Evolutionary conservation across 192 early-diverging fungal species (phyloP), one percentile per base, ranked within the genome.

Genomic region (Podila minutissima): DNA sequence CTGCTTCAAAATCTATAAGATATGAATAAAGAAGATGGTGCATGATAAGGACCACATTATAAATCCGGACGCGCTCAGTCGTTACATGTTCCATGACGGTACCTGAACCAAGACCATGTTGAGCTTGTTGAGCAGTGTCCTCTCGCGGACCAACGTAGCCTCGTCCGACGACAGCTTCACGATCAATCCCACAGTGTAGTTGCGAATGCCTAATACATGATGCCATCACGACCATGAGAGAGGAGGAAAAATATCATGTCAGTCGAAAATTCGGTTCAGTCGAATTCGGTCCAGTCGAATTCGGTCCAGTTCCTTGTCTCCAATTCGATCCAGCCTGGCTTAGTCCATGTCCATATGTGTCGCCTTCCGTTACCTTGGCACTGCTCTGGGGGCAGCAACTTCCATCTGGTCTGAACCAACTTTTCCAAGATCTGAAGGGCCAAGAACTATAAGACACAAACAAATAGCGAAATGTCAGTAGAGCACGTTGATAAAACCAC

Each of bases 71-170:
- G 41, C 15, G 15, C 15, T 46, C 41, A 17, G 13, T 46, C 15
- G 41, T 15, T 46, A 8, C 41, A 46, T 46, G 41, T 46, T 46
- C 41, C 12, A 22, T 15, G 28, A 38, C 83, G 50, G 41, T 85
- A 95, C 95, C 92, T 98, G 97, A 1, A 99, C 98, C 55, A 99
- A 86, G 11, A 96, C 95, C 87, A 98, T 89, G 88, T 99, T 99
- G 41, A 99, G 89, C 86, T 99, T 97, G 85, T 82, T 91, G 66
- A 99, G 84, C 33, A 95, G 94, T 49, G 92, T 88, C 62, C 90
- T 91, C 75, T 97, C 91, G 59, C 89, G 88, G 71, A 88, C 78
- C 60, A 98, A 86, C 17, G 89, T 87, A 50, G 87, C 86, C 67
- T 99, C 97, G 37, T 96, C 94, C 11, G 95, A 95, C 13, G 98